Conservation (phyloP, 2,329 filamentous ascomycete genomes). For the Cladosporium sp. region DNA sequence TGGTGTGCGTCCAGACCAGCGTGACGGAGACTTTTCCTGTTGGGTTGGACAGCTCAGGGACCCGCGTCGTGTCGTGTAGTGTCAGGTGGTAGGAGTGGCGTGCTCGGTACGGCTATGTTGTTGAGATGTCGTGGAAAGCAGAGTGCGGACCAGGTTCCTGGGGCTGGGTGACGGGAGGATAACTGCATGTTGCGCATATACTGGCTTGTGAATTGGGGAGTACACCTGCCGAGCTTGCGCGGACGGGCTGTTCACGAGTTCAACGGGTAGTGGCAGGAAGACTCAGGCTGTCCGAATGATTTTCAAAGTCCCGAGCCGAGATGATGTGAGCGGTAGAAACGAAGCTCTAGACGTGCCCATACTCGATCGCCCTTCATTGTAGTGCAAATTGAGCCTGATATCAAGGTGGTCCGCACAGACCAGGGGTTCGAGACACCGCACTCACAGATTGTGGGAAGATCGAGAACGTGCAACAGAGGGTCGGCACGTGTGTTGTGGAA, state of each 20-base stretch:
- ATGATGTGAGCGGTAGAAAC: neutral
- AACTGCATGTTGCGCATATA: slow-evolving; percentile 16
- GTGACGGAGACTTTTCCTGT: slow-evolving; percentile 12
- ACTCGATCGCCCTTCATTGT: neutral
- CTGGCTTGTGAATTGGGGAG: slow-evolving; percentile 9
- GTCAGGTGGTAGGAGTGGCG: slow-evolving; percentile 11
- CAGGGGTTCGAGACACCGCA: slow-evolving; percentile 27
- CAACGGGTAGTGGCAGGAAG: slow-evolving; percentile 7
- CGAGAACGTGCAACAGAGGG: slow-evolving; percentile 27
- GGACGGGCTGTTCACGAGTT: slow-evolving; percentile 10
- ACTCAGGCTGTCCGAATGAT: neutral
- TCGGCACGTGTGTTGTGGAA: slow-evolving; percentile 30
- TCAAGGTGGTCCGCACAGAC: slow-evolving; percentile 26
- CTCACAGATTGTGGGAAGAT: slow-evolving; percentile 10
- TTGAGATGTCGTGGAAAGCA: slow-evolving; percentile 8
- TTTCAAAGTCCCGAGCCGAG: neutral
- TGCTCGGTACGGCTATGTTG: slow-evolving; percentile 14
- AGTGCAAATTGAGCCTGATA: slow-evolving; percentile 6
- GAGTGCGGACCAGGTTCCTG: slow-evolving; percentile 11
- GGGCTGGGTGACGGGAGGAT: slow-evolving; percentile 13
- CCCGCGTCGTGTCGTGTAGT: slow-evolving; percentile 15
- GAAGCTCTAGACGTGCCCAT: neutral
- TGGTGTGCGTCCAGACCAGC: neutral
- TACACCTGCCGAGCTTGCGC: slow-evolving; percentile 16
- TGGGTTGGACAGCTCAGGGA: slow-evolving; percentile 15